Base-by-base conservation (phyloP, 2,329 filamentous ascomycete species). In the Juglanconis oblonga region DNA sequence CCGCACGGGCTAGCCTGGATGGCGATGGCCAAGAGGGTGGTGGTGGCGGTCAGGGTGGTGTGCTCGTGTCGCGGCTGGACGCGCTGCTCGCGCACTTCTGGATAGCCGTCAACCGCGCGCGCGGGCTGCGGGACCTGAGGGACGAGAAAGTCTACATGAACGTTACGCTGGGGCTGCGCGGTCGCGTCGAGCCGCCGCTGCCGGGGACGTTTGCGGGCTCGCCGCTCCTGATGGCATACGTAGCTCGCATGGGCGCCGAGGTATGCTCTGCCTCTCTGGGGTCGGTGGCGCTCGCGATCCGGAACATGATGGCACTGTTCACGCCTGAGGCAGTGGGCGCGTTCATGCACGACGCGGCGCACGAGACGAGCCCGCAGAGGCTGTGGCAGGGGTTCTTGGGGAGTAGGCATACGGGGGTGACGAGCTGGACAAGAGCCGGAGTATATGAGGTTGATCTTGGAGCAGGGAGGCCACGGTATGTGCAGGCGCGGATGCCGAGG, bases 371-470 rank as follows among this genome's bases (percentile, higher is more conserved):
- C 10, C 79, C 80, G 0, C 79, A 81, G 67, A 70, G 79, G 5
- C 62, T 81, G 14, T 82, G 79, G 80, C 74, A 78, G 61, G 74
- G 65, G 0, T 81, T 81, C 56, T 58, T 79, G 6, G 80, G 79
- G 0, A 59, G 64, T 0, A 67, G 70, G 29, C 78, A 81, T 66
- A 64, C 73, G 1, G 62, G 81, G 3, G 74, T 77, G 3, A 81
- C 79, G 5, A 76, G 73, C 0, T 82, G 79, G 79, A 70, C 72
- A 31, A 65, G 73, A 35, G 57, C 71, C 13, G 68, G 68, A 24
- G 65, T 73, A 8, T 75, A 77, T 17, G 72, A 79, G 42, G 72
- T 80, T 11, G 72, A 78, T 11, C 81, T 81, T 64, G 57, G 62
- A 2, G 52, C 55, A 1, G 55, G 58, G 24, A 50, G 65, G 8